phyloP scores from a whole-genome alignment of 2,329 filamentous ascomycete species.

The Aspergillus flavus region DNA sequence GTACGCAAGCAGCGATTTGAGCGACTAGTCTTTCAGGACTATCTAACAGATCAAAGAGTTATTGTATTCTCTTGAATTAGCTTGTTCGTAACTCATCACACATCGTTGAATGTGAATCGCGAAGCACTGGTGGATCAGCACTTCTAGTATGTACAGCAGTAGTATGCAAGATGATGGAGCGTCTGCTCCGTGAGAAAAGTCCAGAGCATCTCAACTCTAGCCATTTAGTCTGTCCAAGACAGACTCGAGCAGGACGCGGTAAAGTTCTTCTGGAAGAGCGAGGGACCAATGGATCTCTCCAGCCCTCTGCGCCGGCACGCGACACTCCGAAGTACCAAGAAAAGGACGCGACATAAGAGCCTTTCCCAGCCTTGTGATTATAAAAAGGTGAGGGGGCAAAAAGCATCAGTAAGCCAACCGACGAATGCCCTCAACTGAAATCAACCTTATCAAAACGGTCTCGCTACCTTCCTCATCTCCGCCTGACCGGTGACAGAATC shows the following conservation, averaged over 20 bases:
- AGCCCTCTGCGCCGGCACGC: not conserved
- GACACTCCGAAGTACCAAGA: not conserved
- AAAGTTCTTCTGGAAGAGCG: not conserved
- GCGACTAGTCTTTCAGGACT: not conserved
- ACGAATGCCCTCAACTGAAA: not conserved
- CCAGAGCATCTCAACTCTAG: slow-evolving; percentile 2
- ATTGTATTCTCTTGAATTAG: slow-evolving; percentile 1
- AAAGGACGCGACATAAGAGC: not conserved
- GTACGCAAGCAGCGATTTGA: not conserved
- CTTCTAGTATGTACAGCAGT: not conserved
- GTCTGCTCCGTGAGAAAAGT: not conserved
- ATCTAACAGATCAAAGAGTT: not conserved
- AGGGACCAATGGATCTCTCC: not conserved
- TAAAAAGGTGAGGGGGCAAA: not conserved
- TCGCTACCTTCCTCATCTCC: slow-evolving; percentile 89
- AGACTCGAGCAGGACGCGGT: not conserved
- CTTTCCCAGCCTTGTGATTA: not conserved
- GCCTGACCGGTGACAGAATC: slow-evolving; percentile 76
- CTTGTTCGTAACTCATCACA: slow-evolving; percentile 6
- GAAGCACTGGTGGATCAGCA: not conserved
- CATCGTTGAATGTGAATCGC: not conserved
- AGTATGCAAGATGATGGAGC: not conserved
- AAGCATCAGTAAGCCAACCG: not conserved
- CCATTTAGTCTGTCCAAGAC: not conserved
- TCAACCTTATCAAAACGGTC: slow-evolving; percentile 69